Evolutionary conservation across 2,329 filamentous ascomycete genomes (phyloP).

Genomic region (Neophaeococcomyces aloes): DNA sequence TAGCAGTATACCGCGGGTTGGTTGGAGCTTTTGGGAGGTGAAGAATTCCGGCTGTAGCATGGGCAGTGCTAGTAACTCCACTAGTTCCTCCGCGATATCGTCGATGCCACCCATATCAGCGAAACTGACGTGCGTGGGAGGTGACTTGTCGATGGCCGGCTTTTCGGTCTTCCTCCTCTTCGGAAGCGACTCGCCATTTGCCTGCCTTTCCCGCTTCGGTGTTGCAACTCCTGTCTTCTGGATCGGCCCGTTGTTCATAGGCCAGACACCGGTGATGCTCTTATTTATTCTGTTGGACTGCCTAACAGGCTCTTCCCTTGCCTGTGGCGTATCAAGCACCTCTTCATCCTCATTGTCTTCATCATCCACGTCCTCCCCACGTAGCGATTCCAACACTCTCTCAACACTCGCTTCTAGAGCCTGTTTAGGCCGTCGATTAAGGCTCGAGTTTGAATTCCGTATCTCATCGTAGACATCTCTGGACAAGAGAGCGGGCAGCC

Average conservation of each 20-base stretch:
- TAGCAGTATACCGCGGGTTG: conserved; percentile 63
- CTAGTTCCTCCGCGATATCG: conserved; percentile 57
- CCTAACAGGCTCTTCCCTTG: conserved; percentile 18
- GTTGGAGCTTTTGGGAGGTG: conserved; percentile 53
- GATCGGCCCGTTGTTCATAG: conserved; percentile 24
- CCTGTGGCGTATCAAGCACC: conserved; percentile 41
- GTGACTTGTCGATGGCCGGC: conserved; percentile 48
- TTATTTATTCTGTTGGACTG: conserved; percentile 54
- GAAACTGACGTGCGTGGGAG: conserved; percentile 57
- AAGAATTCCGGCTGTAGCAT: conserved; percentile 59
- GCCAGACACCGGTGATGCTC: conserved; percentile 52
- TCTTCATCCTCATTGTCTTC: conserved; percentile 38
- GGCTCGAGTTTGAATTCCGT: conserved; percentile 72
- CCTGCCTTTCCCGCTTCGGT: conserved; percentile 38
- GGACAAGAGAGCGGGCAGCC: conserved; percentile 37
- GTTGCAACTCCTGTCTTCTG: conserved; percentile 7
- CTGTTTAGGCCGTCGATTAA: conserved; percentile 72
- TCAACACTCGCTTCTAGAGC: conserved; percentile 78
- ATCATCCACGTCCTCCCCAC: conserved; percentile 47
- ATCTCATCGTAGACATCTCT: conserved; percentile 65
- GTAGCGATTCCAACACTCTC: conserved; percentile 63
- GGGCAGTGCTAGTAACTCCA: conserved; percentile 62
- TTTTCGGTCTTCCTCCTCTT: conserved; percentile 52
- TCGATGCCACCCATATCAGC: conserved; percentile 69
- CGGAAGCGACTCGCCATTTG: conserved; percentile 54